phyloP scores from a whole-genome alignment of 805 yeast genomes.

The Saccharomycopsis babjevae region DNA sequence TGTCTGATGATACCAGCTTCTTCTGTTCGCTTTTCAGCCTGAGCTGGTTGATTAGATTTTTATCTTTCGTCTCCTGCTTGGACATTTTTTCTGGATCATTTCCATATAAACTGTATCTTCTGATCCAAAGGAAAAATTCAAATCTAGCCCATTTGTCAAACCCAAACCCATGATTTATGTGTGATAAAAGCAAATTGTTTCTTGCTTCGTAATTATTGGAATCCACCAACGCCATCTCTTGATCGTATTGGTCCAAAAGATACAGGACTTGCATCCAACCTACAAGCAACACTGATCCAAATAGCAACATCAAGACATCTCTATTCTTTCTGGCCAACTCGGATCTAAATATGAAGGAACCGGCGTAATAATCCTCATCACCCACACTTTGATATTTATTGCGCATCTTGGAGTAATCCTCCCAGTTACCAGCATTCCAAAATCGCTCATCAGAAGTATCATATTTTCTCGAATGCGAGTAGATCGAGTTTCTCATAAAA shows the following conservation, averaged over 20 bases:
- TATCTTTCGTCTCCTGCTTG: conserved; percentile 10
- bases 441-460: conserved; percentile 25
- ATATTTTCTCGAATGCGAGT: not conserved
- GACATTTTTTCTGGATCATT: conserved; percentile 8
- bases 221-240: conserved; percentile 23
- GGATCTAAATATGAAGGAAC: conserved; percentile 21
- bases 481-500: not conserved
- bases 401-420: conserved; percentile 30
- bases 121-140: conserved; percentile 30
- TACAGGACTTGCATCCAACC: conserved; percentile 25
- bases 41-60: conserved; percentile 1
- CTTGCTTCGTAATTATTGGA: conserved; percentile 23
- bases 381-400: not conserved
- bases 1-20: not conserved
- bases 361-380: conserved; percentile 15
- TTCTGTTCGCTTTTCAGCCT: not conserved
- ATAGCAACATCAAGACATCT: conserved; percentile 21
- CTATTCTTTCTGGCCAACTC: conserved; percentile 20
- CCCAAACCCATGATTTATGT: conserved; percentile 30
- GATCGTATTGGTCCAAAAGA: conserved; percentile 32
- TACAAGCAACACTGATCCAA: conserved; percentile 25
- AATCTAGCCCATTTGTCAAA: conserved; percentile 28
- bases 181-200: conserved; percentile 26
- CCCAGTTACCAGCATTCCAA: conserved; percentile 45
- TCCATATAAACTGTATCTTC: conserved; percentile 18